These are phyloP conservation scores for Fraxinus baroniana DNA, from an alignment of 305 asterid species.

Conservation along the genomic window DNA sequence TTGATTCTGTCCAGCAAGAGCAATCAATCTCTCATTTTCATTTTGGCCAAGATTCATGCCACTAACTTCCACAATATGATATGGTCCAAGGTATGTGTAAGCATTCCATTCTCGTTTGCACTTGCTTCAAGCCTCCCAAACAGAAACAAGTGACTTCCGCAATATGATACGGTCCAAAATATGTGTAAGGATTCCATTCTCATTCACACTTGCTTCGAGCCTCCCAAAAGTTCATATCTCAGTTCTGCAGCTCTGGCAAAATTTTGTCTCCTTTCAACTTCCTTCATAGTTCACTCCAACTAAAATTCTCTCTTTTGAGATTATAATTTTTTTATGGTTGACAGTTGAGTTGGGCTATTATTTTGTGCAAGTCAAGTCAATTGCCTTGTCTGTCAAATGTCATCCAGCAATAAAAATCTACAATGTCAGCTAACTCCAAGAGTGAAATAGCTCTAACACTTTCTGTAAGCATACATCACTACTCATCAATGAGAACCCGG, in stretches of 20 bases:
- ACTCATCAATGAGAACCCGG: neutral
- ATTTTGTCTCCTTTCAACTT: slow-evolving; percentile 80
- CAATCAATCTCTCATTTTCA: slow-evolving; percentile 73
- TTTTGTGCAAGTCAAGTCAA: slow-evolving; percentile 57
- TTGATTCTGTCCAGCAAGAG: slow-evolving; percentile 69
- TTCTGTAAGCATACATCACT: neutral
- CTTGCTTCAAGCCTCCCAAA: slow-evolving; percentile 10
- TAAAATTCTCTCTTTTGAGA: slow-evolving; percentile 76
- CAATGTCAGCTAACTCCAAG: neutral
- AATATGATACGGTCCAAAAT: slow-evolving; percentile 75
- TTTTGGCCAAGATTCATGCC: slow-evolving; percentile 80
- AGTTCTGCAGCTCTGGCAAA: slow-evolving; percentile 85
- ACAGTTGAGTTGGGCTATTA: slow-evolving; percentile 73
- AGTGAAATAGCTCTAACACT: neutral
- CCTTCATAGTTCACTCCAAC: slow-evolving; percentile 68
- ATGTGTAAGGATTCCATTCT: slow-evolving; percentile 63
- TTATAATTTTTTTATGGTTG: slow-evolving; percentile 80
- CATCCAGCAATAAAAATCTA: slow-evolving; percentile 42
- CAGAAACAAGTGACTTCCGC: slow-evolving; percentile 75
- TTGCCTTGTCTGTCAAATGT: slow-evolving; percentile 81
- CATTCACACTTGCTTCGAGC: slow-evolving; percentile 35
- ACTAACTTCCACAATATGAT: slow-evolving; percentile 80
- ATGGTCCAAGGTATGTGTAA: slow-evolving; percentile 77
- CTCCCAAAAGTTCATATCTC: slow-evolving; percentile 70
- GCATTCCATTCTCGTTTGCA: slow-evolving; percentile 49